Conservation (phyloP, 768 basidiomycete genomes). For the Phaffia tasmanica region DNA sequence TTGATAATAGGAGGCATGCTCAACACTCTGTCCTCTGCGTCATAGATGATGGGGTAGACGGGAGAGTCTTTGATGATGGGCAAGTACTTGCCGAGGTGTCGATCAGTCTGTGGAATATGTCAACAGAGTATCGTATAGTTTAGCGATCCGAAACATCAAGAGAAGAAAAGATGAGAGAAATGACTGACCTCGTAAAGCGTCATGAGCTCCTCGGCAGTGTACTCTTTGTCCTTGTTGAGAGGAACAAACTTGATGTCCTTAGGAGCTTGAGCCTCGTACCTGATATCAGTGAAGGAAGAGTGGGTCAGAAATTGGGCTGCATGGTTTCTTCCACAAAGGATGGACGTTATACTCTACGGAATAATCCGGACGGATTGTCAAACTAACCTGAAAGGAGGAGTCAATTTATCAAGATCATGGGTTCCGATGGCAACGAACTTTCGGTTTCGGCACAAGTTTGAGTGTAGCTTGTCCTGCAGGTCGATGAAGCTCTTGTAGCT, state of each 20-base stretch:
- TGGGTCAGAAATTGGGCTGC: not conserved
- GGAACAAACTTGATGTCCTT: slow-evolving; percentile 86
- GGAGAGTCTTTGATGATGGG: slow-evolving; percentile 89
- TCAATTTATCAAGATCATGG: slow-evolving; percentile 84
- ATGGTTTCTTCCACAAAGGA: slow-evolving; percentile 29
- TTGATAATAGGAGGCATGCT: slow-evolving; percentile 99
- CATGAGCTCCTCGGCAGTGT: slow-evolving; percentile 87
- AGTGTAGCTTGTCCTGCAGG: slow-evolving; percentile 96
- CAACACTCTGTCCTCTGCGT: slow-evolving; percentile 69
- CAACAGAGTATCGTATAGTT: not conserved
- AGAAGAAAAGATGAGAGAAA: not conserved
- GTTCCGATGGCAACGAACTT: slow-evolving; percentile 94
- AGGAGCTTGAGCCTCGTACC: slow-evolving; percentile 44
- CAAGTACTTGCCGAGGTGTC: slow-evolving; percentile 77
- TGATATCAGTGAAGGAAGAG: slow-evolving; percentile 11
- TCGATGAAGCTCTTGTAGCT: slow-evolving; percentile 97
- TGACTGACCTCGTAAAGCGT: slow-evolving; percentile 70
- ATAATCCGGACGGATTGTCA: slow-evolving; percentile 37
- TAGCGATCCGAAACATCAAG: not conserved
- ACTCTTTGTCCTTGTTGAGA: slow-evolving; percentile 62
- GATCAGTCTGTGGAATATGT: slow-evolving; percentile 56
- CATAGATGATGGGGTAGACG: slow-evolving; percentile 96
- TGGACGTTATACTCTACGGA: slow-evolving; percentile 3
- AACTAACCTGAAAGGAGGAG: slow-evolving; percentile 76
- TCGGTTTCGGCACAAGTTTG: slow-evolving; percentile 81